Percentiles rank a stretch among this genome's conserved stretches.
These are phyloP conservation scores for Neurospora cerealis DNA, from an alignment of 495 filamentous ascomycete genomes.

Conservation along the genomic window DNA sequence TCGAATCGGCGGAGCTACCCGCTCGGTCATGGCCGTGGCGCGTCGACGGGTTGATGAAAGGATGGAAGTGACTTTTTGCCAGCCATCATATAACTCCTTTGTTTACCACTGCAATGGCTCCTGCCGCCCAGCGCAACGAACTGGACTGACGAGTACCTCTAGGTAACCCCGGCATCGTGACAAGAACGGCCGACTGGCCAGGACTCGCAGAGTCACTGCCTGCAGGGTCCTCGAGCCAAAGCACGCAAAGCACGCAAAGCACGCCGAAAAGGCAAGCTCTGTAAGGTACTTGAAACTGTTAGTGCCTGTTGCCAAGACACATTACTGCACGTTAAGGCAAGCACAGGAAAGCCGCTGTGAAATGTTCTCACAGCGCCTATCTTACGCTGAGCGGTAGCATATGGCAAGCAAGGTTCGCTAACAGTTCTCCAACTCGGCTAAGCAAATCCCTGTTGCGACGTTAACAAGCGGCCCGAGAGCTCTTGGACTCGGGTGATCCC, in stretches of 20 bases:
- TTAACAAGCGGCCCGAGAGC: not conserved
- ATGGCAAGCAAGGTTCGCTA: not conserved
- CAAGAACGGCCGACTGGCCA: not conserved
- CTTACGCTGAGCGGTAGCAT: not conserved
- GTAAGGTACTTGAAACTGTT: not conserved
- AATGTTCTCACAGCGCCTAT: not conserved
- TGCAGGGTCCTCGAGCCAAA: not conserved
- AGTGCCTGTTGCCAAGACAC: not conserved
- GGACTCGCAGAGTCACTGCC: not conserved
- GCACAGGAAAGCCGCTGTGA: not conserved
- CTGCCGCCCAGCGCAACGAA: not conserved
- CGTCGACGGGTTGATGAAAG: not conserved
- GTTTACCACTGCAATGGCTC: not conserved
- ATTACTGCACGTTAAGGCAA: not conserved
- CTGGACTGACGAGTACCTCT: not conserved
- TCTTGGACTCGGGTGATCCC: not conserved
- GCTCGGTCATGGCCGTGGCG: not conserved
- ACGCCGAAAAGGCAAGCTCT: not conserved
- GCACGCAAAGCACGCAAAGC: not conserved
- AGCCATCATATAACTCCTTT: not conserved
- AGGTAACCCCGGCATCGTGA: not conserved
- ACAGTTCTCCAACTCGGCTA: not conserved
- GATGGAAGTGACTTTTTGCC: not conserved
- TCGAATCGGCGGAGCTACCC: not conserved
- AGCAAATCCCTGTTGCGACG: not conserved